phyloP scores from a whole-genome alignment of 768 basidiomycete species.

The Mycena alexandri region DNA sequence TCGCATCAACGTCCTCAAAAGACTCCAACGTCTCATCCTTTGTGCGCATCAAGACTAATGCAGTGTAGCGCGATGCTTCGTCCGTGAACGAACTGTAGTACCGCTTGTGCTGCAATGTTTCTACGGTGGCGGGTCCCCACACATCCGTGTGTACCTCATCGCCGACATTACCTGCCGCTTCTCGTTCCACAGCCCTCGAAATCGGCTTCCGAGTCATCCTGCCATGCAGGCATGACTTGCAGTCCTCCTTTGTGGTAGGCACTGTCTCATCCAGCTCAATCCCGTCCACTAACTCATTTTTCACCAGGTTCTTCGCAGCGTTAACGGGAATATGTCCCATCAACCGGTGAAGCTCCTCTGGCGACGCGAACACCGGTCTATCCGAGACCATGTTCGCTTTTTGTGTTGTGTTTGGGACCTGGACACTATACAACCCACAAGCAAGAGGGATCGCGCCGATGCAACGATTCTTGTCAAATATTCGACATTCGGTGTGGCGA shows the following conservation, averaged over 20 bases:
- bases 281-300: conserved; percentile 42
- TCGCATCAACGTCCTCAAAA: conserved; percentile 42
- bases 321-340: too few relatives aligned
- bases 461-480: conserved; percentile 25
- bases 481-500: conserved; percentile 37
- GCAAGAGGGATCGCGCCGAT: conserved; percentile 18
- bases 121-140: conserved; percentile 49
- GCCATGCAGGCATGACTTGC: conserved; percentile 46
- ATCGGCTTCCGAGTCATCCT: conserved; percentile 46
- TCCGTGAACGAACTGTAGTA: conserved; percentile 53
- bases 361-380: too few relatives aligned
- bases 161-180: conserved; percentile 40
- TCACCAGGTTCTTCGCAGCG: conserved; percentile 41
- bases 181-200: conserved; percentile 37
- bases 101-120: conserved; percentile 33
- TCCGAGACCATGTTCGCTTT: too few relatives aligned
- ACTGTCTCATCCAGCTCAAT: conserved; percentile 40
- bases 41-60: conserved; percentile 38
- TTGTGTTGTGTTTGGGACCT: too few relatives aligned
- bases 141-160: conserved; percentile 51
- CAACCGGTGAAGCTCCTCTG: too few relatives aligned
- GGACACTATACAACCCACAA: conserved; percentile 24
- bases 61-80: conserved; percentile 43
- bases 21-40: conserved; percentile 46
- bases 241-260: conserved; percentile 35